These are phyloP conservation scores for Escovopsis weberi DNA, from an alignment of 2,329 filamentous ascomycete genomes.

Conservation along the genomic window DNA sequence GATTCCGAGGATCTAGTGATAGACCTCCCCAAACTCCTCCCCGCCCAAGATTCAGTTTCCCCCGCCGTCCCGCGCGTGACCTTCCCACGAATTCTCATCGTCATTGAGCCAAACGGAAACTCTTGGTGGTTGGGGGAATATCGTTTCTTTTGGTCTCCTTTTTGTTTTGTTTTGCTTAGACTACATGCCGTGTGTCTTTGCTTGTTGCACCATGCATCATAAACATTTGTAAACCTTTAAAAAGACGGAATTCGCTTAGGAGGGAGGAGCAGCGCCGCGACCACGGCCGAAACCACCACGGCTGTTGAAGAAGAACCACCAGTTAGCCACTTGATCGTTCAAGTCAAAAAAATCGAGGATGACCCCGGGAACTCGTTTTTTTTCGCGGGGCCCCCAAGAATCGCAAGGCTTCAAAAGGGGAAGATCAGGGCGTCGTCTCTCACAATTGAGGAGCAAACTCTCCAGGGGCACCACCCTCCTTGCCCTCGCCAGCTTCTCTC, in stretches of 20 bases:
- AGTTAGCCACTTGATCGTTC: conserved; percentile 6
- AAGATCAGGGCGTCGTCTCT: conserved; percentile 21
- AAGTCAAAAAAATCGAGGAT: too few relatives aligned
- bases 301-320: conserved; percentile 33
- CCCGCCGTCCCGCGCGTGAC: conserved; percentile 19
- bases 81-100: too few relatives aligned
- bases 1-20: conserved; percentile 29
- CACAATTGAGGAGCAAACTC: conserved; percentile 86
- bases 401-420: background rate
- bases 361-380: background rate
- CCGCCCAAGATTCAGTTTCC: conserved; percentile 16
- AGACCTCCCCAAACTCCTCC: conserved; percentile 32
- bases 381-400: too few relatives aligned
- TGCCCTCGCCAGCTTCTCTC: conserved; percentile 72
- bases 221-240: conserved; percentile 26
- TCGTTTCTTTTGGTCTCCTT: too few relatives aligned
- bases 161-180: conserved; percentile 13
- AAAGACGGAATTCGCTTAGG: conserved; percentile 34
- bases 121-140: too few relatives aligned
- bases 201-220: conserved; percentile 24
- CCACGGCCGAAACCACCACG: conserved; percentile 84
- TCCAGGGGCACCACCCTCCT: conserved; percentile 84
- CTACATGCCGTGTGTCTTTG: conserved; percentile 31
- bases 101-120: too few relatives aligned
- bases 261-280: conserved; percentile 60